Base-by-base conservation (phyloP, 768 basidiomycete genomes). In the Lactarius deliciosus region DNA sequence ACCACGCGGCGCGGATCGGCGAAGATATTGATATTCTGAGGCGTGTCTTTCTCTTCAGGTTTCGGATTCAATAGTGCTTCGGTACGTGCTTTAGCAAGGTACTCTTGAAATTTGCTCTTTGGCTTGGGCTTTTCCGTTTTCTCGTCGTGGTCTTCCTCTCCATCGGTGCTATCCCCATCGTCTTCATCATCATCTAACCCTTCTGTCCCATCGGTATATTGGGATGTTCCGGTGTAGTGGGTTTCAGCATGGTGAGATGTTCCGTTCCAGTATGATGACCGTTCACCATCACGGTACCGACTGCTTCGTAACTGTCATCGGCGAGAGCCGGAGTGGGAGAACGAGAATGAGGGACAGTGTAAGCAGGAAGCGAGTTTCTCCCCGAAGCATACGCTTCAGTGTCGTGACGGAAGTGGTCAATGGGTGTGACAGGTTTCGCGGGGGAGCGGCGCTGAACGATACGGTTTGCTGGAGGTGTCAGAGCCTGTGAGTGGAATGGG, bases 241-340 rank as follows among this genome's bases (percentile, higher is more conserved):
- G 66, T 67, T 6, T 58, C 57, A 18, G 61, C 30, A 22, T 58
- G 57, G 20, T 60, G 32, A 57, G 69, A 56, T 25, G 28, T 28
- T 28, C 28, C 28, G 69, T 56, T n/a, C 71, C 83, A 2, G 81
- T 84, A 69, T 86, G 83, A 70, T 89, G 85, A 20, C 84, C 74
- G 61, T 84, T 83, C 55, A 82, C 82, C 68, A 86, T 83, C 55
- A 82, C 82, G 68, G 86, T 79, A 10, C 80, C 84, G 7, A 83
- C 81, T n/a, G 88, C 79, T 65, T 80, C 81, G 68, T 89, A 90
- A 71, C 87, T 88, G 69, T 90, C 89, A 45, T 90, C 89, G 60
- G 90, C 89, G 3, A 82, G 82, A 10, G 86, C 85, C 11, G 90
- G 90, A 4, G 90, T 91, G 0, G 90, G 89, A 3, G 90, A 92